phyloP scores from a whole-genome alignment of 805 yeast genomes.

The Wickerhamiella lipophila region DNA sequence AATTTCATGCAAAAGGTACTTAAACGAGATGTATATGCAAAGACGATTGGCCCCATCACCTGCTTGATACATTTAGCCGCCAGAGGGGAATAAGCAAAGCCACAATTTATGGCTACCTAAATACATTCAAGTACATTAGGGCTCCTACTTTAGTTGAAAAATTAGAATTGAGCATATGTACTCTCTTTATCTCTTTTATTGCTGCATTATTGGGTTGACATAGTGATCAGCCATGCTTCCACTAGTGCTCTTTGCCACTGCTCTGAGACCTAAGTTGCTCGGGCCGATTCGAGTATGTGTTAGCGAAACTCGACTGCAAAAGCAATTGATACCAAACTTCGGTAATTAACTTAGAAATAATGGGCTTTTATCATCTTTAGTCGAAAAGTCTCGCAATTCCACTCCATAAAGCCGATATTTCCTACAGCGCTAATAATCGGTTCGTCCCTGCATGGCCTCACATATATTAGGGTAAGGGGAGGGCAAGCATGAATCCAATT shows the following conservation, averaged over 20 bases:
- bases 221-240: not conserved
- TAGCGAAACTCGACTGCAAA: not conserved
- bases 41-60: not conserved
- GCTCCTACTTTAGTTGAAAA: no score
- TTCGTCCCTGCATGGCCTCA: not conserved
- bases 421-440: not conserved
- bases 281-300: not conserved
- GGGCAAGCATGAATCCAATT: not conserved
- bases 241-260: not conserved
- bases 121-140: no score
- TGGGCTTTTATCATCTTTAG: not conserved
- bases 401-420: not conserved
- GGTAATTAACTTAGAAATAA: not conserved
- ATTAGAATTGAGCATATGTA: no score
- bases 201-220: no score
- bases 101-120: no score
- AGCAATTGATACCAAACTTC: not conserved
- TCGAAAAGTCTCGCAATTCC: not conserved
- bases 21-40: no score
- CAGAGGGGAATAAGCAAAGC: not conserved
- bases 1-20: no score
- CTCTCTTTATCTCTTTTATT: no score
- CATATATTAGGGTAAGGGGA: not conserved
- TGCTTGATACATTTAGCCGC: not conserved
- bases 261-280: not conserved